phyloP scores from a whole-genome alignment of 2,329 filamentous ascomycete species.

The Emericellopsis cladophorae region DNA sequence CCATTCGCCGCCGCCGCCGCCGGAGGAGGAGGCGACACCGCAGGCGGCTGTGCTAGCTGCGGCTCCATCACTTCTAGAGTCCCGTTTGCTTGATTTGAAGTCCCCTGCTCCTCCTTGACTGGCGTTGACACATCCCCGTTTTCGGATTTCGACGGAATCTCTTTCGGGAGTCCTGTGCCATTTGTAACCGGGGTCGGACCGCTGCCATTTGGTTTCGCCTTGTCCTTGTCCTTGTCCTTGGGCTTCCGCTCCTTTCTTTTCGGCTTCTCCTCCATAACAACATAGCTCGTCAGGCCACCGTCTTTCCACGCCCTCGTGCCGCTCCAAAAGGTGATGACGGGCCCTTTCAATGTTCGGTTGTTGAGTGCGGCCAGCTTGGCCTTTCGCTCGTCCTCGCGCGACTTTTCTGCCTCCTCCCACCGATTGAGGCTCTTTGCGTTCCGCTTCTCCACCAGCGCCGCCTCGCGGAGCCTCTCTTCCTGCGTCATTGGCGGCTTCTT shows the following conservation, averaged over 20 bases:
- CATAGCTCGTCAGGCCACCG: conserved; percentile 23
- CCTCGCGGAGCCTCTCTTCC: conserved; percentile 71
- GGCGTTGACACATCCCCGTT: too few species aligned
- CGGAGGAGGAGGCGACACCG: too few species aligned
- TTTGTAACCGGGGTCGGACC: background rate
- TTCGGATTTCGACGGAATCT: background rate
- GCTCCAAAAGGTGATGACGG: conserved; percentile 87
- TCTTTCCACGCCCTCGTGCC: conserved; percentile 76
- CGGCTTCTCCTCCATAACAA: conserved; percentile 47
- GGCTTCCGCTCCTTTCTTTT: conserved; percentile 42
- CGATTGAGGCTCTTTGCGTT: conserved; percentile 85
- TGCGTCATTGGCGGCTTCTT: conserved; percentile 80
- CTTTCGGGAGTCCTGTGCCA: background rate
- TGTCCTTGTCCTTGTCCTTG: conserved; percentile 11
- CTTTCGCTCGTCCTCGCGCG: conserved; percentile 70
- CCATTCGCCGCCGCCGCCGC: conserved; percentile 4
- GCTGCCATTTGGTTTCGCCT: background rate
- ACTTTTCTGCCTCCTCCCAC: conserved; percentile 89
- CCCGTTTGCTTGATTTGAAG: too few species aligned
- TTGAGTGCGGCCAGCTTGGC: conserved; percentile 79
- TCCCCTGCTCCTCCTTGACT: too few species aligned
- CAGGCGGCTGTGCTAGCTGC: background rate
- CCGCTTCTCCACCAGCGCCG: conserved; percentile 67
- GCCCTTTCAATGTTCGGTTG: conserved; percentile 74
- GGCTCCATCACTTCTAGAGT: background rate